phyloP scores from a whole-genome alignment of 1,284 basidiomycete genomes.

The Irpex sp. region DNA sequence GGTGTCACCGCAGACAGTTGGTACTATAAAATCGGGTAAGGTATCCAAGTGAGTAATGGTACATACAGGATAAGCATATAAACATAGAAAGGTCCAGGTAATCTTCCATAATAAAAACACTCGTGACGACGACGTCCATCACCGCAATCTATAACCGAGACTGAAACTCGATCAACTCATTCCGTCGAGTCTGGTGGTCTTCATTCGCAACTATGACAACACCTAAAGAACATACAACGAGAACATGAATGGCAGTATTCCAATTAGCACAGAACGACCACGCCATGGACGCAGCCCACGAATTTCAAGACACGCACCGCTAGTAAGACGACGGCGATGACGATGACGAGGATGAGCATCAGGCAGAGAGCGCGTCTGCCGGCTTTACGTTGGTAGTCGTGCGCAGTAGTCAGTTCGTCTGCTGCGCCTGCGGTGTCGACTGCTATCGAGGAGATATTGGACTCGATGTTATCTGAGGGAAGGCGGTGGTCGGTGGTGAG shows the following conservation, averaged over 20 bases:
- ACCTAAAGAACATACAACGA: neutral
- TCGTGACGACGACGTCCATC: too few relatives aligned
- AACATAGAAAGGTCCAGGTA: neutral
- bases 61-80: conserved; percentile 5
- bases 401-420: conserved; percentile 85
- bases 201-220: neutral
- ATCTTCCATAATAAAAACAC: too few relatives aligned
- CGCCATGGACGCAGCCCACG: conserved; percentile 3
- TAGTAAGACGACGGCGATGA: conserved; percentile 86
- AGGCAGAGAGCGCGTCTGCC: conserved; percentile 89
- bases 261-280: neutral
- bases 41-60: neutral
- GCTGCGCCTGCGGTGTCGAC: conserved; percentile 84
- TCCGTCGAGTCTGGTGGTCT: neutral
- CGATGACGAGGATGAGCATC: conserved; percentile 84
- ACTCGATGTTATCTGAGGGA: conserved; percentile 88
- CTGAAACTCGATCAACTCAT: too few relatives aligned
- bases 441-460: conserved; percentile 87
- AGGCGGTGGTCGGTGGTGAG: neutral
- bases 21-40: neutral
- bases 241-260: neutral
- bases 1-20: too few relatives aligned
- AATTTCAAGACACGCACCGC: conserved; percentile 63
- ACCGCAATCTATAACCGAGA: too few relatives aligned
- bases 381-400: conserved; percentile 94